Evolutionary conservation across 2,329 filamentous ascomycete species (phyloP).

Genomic region (Rhexocercosporidium sp.): DNA sequence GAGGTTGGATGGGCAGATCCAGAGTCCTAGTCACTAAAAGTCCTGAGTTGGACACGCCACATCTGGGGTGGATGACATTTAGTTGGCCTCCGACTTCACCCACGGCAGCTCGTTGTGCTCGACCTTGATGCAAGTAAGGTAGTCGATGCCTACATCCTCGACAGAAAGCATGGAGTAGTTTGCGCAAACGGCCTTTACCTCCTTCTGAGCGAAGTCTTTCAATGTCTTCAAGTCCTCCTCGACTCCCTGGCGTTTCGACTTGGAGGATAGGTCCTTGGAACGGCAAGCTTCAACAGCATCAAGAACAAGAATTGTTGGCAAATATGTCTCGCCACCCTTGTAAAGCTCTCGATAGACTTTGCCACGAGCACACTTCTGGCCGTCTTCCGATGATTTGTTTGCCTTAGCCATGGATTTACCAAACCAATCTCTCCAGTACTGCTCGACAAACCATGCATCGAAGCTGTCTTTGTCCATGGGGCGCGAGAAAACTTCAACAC

Average conservation of each 20-base stretch:
- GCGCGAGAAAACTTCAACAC: constrained; percentile 10
- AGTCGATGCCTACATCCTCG: constrained; percentile 26
- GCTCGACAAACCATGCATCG: constrained; percentile 30
- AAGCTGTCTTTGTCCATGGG: constrained; percentile 33
- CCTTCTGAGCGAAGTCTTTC: constrained; percentile 30
- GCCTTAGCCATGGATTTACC: not conserved
- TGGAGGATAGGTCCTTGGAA: not conserved
- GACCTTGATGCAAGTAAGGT: constrained; percentile 37
- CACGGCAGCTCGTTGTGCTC: constrained; percentile 34
- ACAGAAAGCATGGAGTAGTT: constrained; percentile 35
- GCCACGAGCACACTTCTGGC: constrained; percentile 6
- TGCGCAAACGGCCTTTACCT: constrained; percentile 24
- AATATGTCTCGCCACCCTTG: constrained; percentile 33
- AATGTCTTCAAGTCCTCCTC: constrained; percentile 29
- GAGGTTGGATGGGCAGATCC: not conserved
- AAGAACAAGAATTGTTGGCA: constrained; percentile 20
- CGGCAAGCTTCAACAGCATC: constrained; percentile 3
- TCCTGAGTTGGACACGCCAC: not conserved
- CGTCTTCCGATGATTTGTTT: not conserved
- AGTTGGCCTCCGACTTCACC: not conserved
- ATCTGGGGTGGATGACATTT: not conserved
- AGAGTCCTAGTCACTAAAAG: not conserved
- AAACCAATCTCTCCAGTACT: constrained; percentile 39
- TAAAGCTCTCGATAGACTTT: constrained; percentile 31
- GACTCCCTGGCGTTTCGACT: constrained; percentile 11